phyloP scores from a whole-genome alignment of 495 filamentous ascomycete genomes.

The Haplographium delicatum region DNA sequence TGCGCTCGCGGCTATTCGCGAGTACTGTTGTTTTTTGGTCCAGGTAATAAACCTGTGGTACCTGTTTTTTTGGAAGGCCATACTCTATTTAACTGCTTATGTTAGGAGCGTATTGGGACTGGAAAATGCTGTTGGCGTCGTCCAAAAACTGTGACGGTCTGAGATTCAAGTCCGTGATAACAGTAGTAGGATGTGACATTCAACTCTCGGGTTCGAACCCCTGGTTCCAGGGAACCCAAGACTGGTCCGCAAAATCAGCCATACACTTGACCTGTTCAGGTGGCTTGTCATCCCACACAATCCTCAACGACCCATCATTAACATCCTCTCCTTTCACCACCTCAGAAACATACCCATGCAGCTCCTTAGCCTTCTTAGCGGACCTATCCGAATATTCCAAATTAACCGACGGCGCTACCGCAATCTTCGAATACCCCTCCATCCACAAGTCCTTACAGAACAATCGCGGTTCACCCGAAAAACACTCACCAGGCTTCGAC shows the following conservation, averaged over 20 bases:
- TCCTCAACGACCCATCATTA: slow-evolving; percentile 13
- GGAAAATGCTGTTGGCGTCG: background rate
- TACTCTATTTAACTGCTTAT: no score
- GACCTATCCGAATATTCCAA: slow-evolving; percentile 38
- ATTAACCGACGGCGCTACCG: slow-evolving; percentile 45
- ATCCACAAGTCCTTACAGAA: slow-evolving; percentile 47
- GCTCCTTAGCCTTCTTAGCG: slow-evolving; percentile 33
- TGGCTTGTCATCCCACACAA: slow-evolving; percentile 27
- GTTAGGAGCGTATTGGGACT: background rate
- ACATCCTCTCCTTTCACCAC: slow-evolving; percentile 23
- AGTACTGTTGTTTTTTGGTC: no score
- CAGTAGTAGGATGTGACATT: slow-evolving; percentile 1
- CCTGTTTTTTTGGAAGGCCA: no score
- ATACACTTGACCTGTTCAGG: slow-evolving; percentile 29
- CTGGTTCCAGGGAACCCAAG: slow-evolving; percentile 16
- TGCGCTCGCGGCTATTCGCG: no score
- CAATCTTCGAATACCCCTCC: slow-evolving; percentile 39
- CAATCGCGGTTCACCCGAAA: slow-evolving; percentile 40
- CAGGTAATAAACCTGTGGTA: no score
- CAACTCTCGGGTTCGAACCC: slow-evolving; percentile 11
- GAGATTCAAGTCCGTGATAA: background rate
- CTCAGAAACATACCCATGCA: slow-evolving; percentile 36
- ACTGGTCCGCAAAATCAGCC: slow-evolving; percentile 11
- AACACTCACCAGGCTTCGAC: slow-evolving; percentile 35
- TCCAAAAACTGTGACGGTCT: background rate